Evolutionary conservation across 2,329 filamentous ascomycete species (phyloP).

Genomic region (Colletotrichum euphorbiae): DNA sequence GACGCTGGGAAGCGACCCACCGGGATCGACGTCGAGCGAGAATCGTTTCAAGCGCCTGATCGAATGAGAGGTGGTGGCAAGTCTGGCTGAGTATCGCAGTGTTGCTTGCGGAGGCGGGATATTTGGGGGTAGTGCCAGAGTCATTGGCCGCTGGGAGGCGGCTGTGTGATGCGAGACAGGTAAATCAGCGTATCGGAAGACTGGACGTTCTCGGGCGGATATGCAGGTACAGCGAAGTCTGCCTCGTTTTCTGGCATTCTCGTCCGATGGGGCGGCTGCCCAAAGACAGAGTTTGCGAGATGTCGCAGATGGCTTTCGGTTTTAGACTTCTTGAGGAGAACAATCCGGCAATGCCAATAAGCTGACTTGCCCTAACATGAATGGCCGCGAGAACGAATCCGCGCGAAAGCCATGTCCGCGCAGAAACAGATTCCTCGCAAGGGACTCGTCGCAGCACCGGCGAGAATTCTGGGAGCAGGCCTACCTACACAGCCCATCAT

Average conservation of each 20-base stretch:
- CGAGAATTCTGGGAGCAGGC: not conserved
- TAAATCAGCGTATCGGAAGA: conserved; percentile 5
- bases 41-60: conserved; percentile 28
- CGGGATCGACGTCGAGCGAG: conserved; percentile 16
- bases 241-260: not conserved
- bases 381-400: not conserved
- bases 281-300: not conserved
- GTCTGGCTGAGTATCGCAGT: not conserved
- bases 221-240: conserved; percentile 18
- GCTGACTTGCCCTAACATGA: not conserved
- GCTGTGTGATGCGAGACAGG: not conserved
- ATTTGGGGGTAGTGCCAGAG: too few relatives aligned
- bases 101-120: not conserved
- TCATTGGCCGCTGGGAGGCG: not conserved
- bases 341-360: not conserved
- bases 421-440: not conserved
- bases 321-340: not conserved
- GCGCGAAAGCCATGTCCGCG: not conserved
- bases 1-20: not conserved
- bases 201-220: not conserved
- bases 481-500: conserved; percentile 3
- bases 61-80: conserved; percentile 4
- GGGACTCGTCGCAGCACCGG: not conserved
- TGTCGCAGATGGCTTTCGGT: not conserved
- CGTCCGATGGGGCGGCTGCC: not conserved